A percentile compares a stretch with the other conserved stretches of the same genome.
phyloP scores from a whole-genome alignment of 176 grass and related monocot species.

The Oryza coarctata region DNA sequence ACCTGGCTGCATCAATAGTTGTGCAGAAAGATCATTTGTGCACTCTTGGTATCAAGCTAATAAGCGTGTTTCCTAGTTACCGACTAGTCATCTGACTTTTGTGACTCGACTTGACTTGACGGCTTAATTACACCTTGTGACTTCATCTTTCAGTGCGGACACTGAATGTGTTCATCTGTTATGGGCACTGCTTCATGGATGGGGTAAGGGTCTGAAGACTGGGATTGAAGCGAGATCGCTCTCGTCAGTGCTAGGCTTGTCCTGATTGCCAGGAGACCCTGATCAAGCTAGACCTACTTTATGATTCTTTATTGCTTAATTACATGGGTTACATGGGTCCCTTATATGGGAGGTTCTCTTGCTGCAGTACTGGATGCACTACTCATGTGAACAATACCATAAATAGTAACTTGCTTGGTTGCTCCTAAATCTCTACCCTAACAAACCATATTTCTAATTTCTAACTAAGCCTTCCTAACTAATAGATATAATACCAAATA shows the following conservation, averaged over 20 bases:
- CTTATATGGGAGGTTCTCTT: neutral
- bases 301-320: neutral
- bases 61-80: neutral
- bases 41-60: neutral
- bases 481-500: too few relatives aligned
- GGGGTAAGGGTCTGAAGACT: neutral
- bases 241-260: neutral
- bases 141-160: neutral
- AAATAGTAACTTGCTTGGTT: neutral
- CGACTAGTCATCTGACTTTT: neutral
- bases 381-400: neutral
- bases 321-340: neutral
- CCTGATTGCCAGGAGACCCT: neutral
- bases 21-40: neutral
- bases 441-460: too few relatives aligned
- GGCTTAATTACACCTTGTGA: neutral
- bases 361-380: neutral
- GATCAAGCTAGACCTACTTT: neutral
- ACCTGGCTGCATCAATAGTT: too few relatives aligned
- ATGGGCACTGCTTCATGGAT: neutral
- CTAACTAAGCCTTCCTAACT: too few relatives aligned
- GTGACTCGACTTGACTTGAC: neutral
- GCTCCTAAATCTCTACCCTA: too few relatives aligned
- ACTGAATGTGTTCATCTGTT: neutral
- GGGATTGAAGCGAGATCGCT: neutral